Evolutionary conservation across 2,329 filamentous ascomycete species (phyloP).

Genomic region (Colletotrichum musicola): DNA sequence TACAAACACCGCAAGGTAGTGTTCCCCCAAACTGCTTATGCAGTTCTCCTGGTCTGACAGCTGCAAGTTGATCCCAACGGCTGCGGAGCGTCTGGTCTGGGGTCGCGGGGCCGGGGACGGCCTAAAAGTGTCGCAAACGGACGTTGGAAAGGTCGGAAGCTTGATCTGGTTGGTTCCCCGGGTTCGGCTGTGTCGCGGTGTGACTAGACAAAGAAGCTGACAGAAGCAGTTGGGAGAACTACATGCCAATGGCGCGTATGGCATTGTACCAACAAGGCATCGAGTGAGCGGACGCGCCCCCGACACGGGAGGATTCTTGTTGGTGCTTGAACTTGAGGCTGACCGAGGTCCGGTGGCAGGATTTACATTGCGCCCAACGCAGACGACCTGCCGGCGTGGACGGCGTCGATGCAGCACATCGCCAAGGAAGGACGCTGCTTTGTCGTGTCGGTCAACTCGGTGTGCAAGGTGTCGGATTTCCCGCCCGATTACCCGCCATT

Average conservation of each 20-base stretch:
- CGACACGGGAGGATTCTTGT: too few species aligned
- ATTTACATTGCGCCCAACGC: conserved; percentile 50
- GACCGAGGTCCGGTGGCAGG: conserved; percentile 33
- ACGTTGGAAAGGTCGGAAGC: conserved; percentile 55
- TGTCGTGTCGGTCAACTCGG: conserved; percentile 56
- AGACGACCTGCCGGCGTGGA: conserved; percentile 51
- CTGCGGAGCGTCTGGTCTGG: conserved; percentile 56
- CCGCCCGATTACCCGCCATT: conserved; percentile 57
- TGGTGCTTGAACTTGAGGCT: background rate
- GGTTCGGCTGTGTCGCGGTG: too few species aligned
- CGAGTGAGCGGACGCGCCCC: conserved; percentile 46
- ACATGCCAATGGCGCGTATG: conserved; percentile 57
- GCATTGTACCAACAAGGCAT: conserved; percentile 57
- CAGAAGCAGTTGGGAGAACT: conserved; percentile 54
- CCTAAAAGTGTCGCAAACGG: conserved; percentile 53
- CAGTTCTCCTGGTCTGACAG: background rate
- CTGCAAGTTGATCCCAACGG: conserved; percentile 52
- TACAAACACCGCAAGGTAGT: conserved; percentile 54
- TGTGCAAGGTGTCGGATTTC: conserved; percentile 56
- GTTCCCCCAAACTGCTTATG: background rate
- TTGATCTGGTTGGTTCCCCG: conserved; percentile 49
- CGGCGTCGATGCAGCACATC: conserved; percentile 58
- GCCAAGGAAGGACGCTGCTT: conserved; percentile 60
- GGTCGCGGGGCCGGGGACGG: conserved; percentile 60
- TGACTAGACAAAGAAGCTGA: conserved; percentile 5